Conservation (phyloP, 2,329 filamentous ascomycete species). For the Talaromyces rugulosus region DNA sequence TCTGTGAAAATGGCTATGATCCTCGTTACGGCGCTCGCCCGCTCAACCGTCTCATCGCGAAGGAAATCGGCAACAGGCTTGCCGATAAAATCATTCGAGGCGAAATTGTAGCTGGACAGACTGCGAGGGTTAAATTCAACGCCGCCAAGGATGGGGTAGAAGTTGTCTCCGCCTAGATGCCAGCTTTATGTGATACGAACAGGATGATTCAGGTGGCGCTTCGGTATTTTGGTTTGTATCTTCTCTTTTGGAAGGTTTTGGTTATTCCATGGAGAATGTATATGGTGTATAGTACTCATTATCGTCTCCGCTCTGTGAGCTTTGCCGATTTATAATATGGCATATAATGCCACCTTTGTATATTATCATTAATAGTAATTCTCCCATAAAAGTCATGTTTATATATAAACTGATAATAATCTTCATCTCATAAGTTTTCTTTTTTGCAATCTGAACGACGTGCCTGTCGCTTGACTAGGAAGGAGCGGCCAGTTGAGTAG, state of each 20-base stretch:
- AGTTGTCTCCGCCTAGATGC: conserved; percentile 31
- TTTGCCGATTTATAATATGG: not conserved
- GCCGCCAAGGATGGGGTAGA: conserved; percentile 57
- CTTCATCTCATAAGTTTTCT: not conserved
- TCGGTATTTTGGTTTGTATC: not conserved
- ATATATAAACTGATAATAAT: not conserved
- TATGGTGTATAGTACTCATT: not conserved
- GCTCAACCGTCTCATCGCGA: conserved; percentile 83
- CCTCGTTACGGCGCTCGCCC: conserved; percentile 87
- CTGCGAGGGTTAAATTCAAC: conserved; percentile 65
- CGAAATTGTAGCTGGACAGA: conserved; percentile 70
- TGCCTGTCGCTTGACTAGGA: not conserved
- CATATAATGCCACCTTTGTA: not conserved
- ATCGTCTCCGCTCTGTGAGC: not conserved
- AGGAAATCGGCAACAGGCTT: conserved; percentile 80
- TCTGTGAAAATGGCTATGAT: conserved; percentile 85
- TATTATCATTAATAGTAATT: not conserved
- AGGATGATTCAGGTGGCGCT: conserved; percentile 8
- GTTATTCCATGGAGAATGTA: not conserved
- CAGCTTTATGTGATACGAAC: not conserved
- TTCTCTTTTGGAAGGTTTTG: not conserved
- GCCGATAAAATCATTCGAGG: conserved; percentile 92
- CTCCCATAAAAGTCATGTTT: not conserved
- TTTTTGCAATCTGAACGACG: not conserved
- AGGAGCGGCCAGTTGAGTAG: not conserved